Conservation (phyloP, 2,329 filamentous ascomycete species). For the Penicillium sp. region DNA sequence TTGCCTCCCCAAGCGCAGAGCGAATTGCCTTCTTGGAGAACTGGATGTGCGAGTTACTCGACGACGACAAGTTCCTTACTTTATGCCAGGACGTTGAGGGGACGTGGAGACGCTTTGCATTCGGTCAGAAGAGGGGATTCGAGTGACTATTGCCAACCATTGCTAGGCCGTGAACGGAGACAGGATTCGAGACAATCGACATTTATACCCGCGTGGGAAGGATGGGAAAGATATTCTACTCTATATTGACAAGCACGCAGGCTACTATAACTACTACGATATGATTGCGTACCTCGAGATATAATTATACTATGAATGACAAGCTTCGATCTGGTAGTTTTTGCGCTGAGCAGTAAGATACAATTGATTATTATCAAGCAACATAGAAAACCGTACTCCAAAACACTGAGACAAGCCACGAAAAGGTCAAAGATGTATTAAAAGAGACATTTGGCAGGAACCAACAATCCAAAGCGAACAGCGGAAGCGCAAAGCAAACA, state of each 20-base stretch:
- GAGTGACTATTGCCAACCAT: not conserved
- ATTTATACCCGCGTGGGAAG: not conserved
- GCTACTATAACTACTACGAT: not conserved
- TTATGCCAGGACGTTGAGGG: constrained; percentile 43
- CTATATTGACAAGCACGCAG: not conserved
- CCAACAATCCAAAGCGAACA: not conserved
- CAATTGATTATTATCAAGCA: not conserved
- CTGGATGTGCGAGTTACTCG: constrained; percentile 43
- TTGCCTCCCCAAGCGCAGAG: constrained; percentile 30
- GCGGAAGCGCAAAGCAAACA: constrained; percentile 1
- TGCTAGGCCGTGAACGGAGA: not conserved
- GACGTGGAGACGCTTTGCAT: constrained; percentile 41
- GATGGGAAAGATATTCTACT: not conserved
- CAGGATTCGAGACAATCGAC: not conserved
- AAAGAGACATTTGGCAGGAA: not conserved
- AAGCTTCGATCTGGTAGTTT: not conserved
- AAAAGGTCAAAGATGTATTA: not conserved
- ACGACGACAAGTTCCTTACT: constrained; percentile 40
- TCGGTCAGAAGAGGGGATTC: constrained; percentile 28
- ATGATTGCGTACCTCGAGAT: not conserved
- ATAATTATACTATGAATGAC: not conserved
- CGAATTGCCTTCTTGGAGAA: constrained; percentile 35
- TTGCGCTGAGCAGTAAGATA: not conserved
- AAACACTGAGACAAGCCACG: not conserved
- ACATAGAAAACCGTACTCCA: not conserved